phyloP scores from a whole-genome alignment of 495 filamentous ascomycete genomes.

The Thozetella sp. region DNA sequence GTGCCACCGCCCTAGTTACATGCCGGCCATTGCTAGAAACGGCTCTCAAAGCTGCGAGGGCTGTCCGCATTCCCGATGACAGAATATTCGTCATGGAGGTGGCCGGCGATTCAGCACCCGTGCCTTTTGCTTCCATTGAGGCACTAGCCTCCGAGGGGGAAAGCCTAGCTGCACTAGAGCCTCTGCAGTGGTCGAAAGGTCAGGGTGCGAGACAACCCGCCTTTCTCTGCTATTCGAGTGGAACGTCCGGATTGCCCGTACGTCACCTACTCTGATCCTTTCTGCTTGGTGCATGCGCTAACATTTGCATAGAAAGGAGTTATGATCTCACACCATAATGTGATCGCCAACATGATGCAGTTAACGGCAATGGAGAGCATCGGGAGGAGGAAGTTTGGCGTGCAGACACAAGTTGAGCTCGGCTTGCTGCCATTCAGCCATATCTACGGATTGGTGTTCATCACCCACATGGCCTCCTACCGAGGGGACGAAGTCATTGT shows the following conservation, averaged over 20 bases:
- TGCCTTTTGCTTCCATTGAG: conserved; percentile 69
- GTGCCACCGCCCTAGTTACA: conserved; percentile 77
- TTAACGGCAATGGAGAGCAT: conserved; percentile 56
- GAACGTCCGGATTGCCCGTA: conserved; percentile 84
- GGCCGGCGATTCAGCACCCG: conserved; percentile 53
- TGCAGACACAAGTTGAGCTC: conserved; percentile 61
- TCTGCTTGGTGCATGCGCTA: not conserved
- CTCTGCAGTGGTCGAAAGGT: conserved; percentile 69
- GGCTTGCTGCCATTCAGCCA: conserved; percentile 84
- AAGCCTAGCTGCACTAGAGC: conserved; percentile 61
- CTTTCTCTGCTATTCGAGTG: conserved; percentile 88
- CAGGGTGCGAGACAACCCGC: conserved; percentile 77
- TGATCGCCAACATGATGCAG: conserved; percentile 82
- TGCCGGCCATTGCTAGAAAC: conserved; percentile 73
- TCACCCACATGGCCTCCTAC: conserved; percentile 67
- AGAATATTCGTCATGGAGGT: conserved; percentile 76
- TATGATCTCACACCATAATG: conserved; percentile 88
- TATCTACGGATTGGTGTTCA: conserved; percentile 82
- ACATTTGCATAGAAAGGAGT: conserved; percentile 83
- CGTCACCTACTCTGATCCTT: conserved; percentile 17
- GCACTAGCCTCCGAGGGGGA: conserved; percentile 68
- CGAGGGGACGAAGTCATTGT: conserved; percentile 80
- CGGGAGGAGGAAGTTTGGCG: conserved; percentile 30
- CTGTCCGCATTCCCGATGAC: conserved; percentile 67
- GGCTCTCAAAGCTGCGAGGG: conserved; percentile 68